Evolutionary conservation across 768 basidiomycete species (phyloP).

Genomic region (Scleroderma citrinum): DNA sequence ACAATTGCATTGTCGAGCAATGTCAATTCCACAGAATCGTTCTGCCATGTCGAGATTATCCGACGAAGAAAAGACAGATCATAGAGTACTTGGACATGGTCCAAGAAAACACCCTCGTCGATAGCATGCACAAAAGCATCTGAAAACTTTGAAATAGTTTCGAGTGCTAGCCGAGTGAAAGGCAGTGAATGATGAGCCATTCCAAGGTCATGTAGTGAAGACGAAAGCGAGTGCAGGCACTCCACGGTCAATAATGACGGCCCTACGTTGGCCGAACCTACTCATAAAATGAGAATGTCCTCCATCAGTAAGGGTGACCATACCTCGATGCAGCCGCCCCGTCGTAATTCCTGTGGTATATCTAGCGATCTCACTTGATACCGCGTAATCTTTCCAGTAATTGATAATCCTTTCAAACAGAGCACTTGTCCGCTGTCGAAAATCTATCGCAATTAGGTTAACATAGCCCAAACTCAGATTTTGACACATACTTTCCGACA

Average conservation of each 20-base stretch:
- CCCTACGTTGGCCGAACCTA: constrained; percentile 23
- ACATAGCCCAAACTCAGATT: constrained; percentile 2
- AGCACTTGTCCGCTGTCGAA: constrained; percentile 36
- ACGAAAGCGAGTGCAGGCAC: constrained; percentile 48
- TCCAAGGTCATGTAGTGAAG: constrained; percentile 51
- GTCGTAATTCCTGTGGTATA: constrained; percentile 11
- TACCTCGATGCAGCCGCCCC: constrained; percentile 9
- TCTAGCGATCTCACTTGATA: constrained; percentile 22
- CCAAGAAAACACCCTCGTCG: constrained; percentile 23
- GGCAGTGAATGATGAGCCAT: constrained; percentile 33
- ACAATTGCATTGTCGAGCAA: constrained; percentile 26
- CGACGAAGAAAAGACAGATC: constrained; percentile 49
- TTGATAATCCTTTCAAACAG: constrained; percentile 44
- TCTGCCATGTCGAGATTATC: constrained; percentile 30
- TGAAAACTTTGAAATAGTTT: constrained; percentile 36
- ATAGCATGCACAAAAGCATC: constrained; percentile 27
- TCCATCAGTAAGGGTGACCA: constrained; percentile 2
- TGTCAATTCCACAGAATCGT: constrained; percentile 2
- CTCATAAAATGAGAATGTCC: constrained; percentile 8
- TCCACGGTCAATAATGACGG: constrained; percentile 52
- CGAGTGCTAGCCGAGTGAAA: constrained; percentile 32
- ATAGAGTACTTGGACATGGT: constrained; percentile 28
- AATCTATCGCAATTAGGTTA: constrained; percentile 34
- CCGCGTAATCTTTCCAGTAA: constrained; percentile 47
- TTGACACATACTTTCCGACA: constrained; percentile 30